Base-by-base conservation (phyloP, 2,329 filamentous ascomycete species). In the Penicillium psychrosexuale region DNA sequence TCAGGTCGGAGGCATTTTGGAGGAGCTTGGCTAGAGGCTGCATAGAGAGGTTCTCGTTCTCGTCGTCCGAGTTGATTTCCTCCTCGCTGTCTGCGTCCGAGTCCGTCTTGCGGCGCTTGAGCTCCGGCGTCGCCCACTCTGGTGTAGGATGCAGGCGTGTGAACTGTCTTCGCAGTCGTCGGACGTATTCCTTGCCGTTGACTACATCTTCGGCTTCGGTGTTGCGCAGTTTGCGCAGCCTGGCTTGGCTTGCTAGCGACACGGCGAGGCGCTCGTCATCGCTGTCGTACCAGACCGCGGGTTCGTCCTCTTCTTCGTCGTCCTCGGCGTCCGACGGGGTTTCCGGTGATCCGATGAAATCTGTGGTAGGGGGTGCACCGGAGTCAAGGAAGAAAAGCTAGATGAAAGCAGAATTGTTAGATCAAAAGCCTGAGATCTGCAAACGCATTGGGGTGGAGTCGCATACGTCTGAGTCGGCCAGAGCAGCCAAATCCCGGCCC, bases 211-310 rank as follows among this genome's bases (percentile, higher is more conserved):
- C 94, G 1, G 83, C 84, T 68, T 93, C 91, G 2, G 85, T 87
- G 47, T 86, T 79, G 58, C 94, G 84, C 59, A 99, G 79, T 74
- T 97, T 97, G 62, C 92, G 84, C 69, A 97, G 73, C 61, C 89
- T 83, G 45, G 85, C 83, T 42, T 87, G 85, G 27, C 84, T 83
- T 3, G 90, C 88, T 37, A 99, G 81, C 13, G 93, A 97, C 46
- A 99, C 82, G 7, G 85, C 84, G 59, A 97, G 78, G 51, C 90
- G 84, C 69, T 97, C 94, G 69, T 99, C 94, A 66, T 99, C 94
- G 72, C 92, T 97, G 71, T 99, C 94, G 63, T 92, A 86, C 94
- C 94, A 99, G 22, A 78, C 72, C 2, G 75, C 74, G 11, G 66
- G 68, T n/a, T 61, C 56, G 11, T 56, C 53, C n/a, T 68, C 64